Evolutionary conservation across 2,329 filamentous ascomycete genomes (phyloP).

Genomic region (Stromatinia cepivora): DNA sequence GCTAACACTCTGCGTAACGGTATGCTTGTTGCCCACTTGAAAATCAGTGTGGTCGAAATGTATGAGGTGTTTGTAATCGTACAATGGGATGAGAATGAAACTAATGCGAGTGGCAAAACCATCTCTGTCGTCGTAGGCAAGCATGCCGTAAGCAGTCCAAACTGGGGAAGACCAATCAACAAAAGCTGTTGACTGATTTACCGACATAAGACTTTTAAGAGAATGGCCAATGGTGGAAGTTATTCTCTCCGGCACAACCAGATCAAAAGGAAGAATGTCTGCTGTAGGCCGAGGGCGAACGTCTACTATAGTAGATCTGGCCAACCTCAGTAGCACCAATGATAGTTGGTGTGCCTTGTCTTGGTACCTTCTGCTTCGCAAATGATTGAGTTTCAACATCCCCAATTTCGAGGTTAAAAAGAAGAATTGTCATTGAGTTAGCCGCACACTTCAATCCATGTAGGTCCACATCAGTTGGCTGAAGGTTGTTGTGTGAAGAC

Average conservation of each 20-base stretch:
- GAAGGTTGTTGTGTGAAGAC: background rate
- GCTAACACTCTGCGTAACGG: background rate
- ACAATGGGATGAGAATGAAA: background rate
- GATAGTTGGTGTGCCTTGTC: background rate
- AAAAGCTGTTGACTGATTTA: too few species aligned
- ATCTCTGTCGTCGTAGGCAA: background rate
- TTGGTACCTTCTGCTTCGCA: background rate
- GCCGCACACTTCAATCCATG: background rate
- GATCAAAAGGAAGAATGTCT: conserved; percentile 9
- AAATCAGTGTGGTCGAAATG: background rate
- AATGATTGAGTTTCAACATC: background rate
- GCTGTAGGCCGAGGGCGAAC: background rate
- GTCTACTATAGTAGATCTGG: conserved; percentile 11
- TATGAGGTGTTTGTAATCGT: background rate
- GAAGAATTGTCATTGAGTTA: conserved; percentile 1
- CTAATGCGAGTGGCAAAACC: background rate
- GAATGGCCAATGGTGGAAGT: background rate
- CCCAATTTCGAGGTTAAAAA: conserved; percentile 1
- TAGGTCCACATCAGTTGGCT: background rate
- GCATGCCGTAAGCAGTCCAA: background rate
- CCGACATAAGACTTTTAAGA: background rate
- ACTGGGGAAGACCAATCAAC: background rate
- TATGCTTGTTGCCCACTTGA: background rate
- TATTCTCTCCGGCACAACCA: background rate
- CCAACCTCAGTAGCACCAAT: conserved; percentile 15